These are phyloP conservation scores for Nakazawaea ernobii DNA, from an alignment of 805 yeast genomes.

Conservation along the genomic window DNA sequence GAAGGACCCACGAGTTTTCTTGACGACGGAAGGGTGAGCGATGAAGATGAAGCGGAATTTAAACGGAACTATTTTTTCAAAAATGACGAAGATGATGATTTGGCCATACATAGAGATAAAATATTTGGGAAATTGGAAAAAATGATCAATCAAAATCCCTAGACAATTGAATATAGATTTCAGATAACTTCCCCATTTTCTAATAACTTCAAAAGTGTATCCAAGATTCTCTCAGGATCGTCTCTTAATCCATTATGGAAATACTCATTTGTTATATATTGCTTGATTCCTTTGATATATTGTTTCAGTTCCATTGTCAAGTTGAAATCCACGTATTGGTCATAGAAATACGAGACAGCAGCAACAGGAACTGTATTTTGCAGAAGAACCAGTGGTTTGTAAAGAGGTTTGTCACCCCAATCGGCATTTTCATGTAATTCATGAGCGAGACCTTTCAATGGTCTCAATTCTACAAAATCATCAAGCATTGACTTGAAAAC, in stretches of 20 bases:
- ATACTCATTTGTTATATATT: constrained; percentile 39
- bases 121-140: constrained; percentile 53
- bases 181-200: constrained; percentile 28
- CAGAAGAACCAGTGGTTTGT: constrained; percentile 19
- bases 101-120: constrained; percentile 58
- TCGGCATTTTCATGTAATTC: constrained; percentile 25
- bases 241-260: constrained; percentile 48
- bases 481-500: constrained; percentile 45
- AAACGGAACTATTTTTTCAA: constrained; percentile 51
- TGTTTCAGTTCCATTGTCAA: constrained; percentile 31
- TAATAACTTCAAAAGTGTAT: constrained; percentile 31
- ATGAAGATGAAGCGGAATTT: constrained; percentile 21
- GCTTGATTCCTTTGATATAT: constrained; percentile 30
- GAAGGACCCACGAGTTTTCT: constrained; percentile 14
- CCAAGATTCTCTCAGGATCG: constrained; percentile 33
- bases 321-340: constrained; percentile 47
- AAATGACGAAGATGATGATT: constrained; percentile 49
- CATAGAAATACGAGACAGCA: constrained; percentile 43
- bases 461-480: constrained; percentile 37
- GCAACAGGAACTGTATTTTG: constrained; percentile 31
- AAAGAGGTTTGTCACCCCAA: constrained; percentile 19
- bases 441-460: constrained; percentile 34
- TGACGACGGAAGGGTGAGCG: constrained; percentile 12
- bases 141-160: constrained; percentile 39
- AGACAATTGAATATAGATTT: too few species aligned